Evolutionary conservation across 2,329 filamentous ascomycete genomes (phyloP).

Genomic region (Fusarium setosum): DNA sequence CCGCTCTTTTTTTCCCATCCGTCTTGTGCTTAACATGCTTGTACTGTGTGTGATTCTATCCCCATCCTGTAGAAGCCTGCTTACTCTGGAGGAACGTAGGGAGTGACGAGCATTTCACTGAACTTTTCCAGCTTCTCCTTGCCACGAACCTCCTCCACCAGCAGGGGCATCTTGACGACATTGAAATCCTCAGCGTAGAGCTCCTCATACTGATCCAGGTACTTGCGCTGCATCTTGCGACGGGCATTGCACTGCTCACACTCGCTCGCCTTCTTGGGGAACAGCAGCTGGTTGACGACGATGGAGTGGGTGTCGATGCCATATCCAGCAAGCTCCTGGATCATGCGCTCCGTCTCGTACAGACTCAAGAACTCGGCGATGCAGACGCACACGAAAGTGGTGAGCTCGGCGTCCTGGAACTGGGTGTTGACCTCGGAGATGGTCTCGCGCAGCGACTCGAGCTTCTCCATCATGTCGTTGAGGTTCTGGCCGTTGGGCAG

Average conservation of each 20-base stretch:
- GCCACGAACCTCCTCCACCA: constrained; percentile 95
- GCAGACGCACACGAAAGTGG: constrained; percentile 97
- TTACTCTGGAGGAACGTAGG: constrained; percentile 74
- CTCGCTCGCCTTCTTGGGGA: constrained; percentile 84
- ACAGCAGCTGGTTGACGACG: constrained; percentile 97
- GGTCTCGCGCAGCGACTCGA: constrained; percentile 91
- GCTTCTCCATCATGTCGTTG: constrained; percentile 91
- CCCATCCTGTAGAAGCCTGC: constrained; percentile 23
- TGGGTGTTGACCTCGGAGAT: constrained; percentile 97
- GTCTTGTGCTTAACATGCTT: constrained; percentile 18
- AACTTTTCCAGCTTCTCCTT: constrained; percentile 95
- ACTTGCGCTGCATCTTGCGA: constrained; percentile 99
- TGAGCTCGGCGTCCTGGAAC: constrained; percentile 96
- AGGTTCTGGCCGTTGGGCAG: constrained; percentile 94
- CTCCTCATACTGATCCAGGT: constrained; percentile 98
- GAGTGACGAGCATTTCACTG: constrained; percentile 84
- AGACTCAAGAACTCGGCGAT: constrained; percentile 97
- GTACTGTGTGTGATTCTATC: constrained; percentile 7
- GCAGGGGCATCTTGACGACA: constrained; percentile 96
- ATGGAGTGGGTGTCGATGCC: constrained; percentile 97
- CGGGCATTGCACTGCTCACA: constrained; percentile 97
- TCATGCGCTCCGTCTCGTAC: constrained; percentile 99
- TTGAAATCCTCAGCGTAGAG: constrained; percentile 97
- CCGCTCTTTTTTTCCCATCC: constrained; percentile 9
- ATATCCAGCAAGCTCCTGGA: constrained; percentile 94